Percentiles rank a stretch among this genome's conserved stretches.
Conservation (phyloP, 2,329 filamentous ascomycete species). For the Metarhizium guizhouense region DNA sequence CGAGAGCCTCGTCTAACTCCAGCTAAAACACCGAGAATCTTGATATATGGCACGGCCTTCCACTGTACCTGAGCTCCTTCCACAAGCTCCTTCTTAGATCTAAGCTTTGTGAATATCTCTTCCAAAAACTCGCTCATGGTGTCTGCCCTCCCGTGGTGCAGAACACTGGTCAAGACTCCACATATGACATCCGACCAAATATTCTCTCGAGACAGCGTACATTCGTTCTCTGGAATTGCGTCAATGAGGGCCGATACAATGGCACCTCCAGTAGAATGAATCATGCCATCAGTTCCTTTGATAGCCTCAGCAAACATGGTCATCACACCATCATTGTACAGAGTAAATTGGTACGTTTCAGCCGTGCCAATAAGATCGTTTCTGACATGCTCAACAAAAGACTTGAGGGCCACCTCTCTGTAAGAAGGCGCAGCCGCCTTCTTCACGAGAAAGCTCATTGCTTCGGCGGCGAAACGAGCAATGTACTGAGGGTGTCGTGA, state of each 20-base stretch:
- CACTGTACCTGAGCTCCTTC: constrained; percentile 15
- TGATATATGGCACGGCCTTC: constrained; percentile 39
- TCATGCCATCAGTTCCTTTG: constrained; percentile 49
- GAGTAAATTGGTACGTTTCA: constrained; percentile 47
- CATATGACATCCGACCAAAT: constrained; percentile 58
- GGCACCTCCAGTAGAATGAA: constrained; percentile 51
- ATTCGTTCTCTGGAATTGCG: constrained; percentile 41
- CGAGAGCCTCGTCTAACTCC: constrained; percentile 75
- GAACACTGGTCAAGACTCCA: constrained; percentile 69
- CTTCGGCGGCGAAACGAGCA: constrained; percentile 86
- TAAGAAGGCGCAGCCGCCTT: constrained; percentile 76
- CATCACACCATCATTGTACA: constrained; percentile 86
- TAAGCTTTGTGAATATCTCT: constrained; percentile 45
- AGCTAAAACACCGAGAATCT: constrained; percentile 59
- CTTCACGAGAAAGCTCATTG: constrained; percentile 85
- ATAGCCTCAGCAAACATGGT: constrained; percentile 80
- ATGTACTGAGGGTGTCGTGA: constrained; percentile 77
- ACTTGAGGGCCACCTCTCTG: constrained; percentile 61
- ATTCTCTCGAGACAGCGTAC: constrained; percentile 34
- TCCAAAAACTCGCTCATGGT: constrained; percentile 63
- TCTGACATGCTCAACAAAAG: constrained; percentile 64
- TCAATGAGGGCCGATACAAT: constrained; percentile 44
- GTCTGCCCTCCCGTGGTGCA: constrained; percentile 71
- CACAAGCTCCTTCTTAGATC: constrained; percentile 25
- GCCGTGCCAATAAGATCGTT: constrained; percentile 51